phyloP scores from a whole-genome alignment of 2,329 filamentous ascomycete species.

The Fusarium coicis region DNA sequence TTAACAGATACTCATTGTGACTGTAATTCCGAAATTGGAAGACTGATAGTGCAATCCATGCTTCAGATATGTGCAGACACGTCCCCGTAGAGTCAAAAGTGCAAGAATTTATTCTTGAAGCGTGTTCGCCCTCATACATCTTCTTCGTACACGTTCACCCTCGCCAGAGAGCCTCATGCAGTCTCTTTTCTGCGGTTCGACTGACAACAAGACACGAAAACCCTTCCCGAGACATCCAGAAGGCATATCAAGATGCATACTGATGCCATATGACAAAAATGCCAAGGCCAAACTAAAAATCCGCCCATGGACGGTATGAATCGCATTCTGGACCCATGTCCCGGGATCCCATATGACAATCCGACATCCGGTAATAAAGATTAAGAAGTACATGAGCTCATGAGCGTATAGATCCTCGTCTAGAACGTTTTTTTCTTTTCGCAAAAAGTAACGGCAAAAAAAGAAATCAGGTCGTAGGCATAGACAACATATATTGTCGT shows the following conservation, averaged over 20 bases:
- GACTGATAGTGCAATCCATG: no score
- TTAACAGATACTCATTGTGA: not conserved
- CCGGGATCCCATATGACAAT: slow-evolving; percentile 3
- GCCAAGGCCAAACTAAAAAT: slow-evolving; percentile 25
- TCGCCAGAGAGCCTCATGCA: not conserved
- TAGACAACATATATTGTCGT: slow-evolving; percentile 40
- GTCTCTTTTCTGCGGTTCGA: not conserved
- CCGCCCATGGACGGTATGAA: slow-evolving; percentile 7
- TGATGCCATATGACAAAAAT: slow-evolving; percentile 12
- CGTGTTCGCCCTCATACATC: not conserved
- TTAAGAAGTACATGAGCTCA: slow-evolving; percentile 44
- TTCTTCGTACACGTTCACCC: slow-evolving; percentile 2
- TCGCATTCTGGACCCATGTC: not conserved
- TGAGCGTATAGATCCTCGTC: slow-evolving; percentile 39
- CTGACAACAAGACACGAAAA: not conserved
- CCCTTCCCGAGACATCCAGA: slow-evolving; percentile 17
- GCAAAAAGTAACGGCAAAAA: slow-evolving; percentile 4
- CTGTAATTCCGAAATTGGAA: not conserved
- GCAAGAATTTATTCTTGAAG: not conserved
- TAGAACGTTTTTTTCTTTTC: slow-evolving; percentile 7
- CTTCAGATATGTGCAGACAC: not conserved
- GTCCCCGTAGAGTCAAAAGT: not conserved
- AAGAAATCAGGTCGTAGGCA: slow-evolving; percentile 30
- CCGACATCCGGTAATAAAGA: slow-evolving; percentile 38
- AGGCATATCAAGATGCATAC: slow-evolving; percentile 19